A percentile compares a stretch with the other conserved stretches of the same genome.
Evolutionary conservation across 331 rosid species (phyloP).

Genomic region (Saraca asoca): DNA sequence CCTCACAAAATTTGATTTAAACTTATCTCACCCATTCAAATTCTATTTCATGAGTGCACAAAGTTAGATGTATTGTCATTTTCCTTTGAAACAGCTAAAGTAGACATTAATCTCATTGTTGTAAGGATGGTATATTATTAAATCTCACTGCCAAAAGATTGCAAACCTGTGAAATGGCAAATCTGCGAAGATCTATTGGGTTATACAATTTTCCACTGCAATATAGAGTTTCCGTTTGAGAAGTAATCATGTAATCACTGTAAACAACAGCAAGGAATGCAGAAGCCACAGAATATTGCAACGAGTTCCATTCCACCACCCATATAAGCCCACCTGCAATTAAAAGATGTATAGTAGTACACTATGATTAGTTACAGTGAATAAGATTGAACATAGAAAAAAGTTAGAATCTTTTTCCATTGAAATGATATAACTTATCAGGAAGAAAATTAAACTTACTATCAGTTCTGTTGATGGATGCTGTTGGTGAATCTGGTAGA

Average conservation of each 20-base stretch:
- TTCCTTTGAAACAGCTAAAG: too few relatives aligned
- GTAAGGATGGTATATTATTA: constrained; percentile 11
- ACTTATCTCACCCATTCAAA: too few relatives aligned
- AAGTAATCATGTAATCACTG: constrained; percentile 67
- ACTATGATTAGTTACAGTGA: not conserved
- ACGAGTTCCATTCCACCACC: constrained; percentile 53
- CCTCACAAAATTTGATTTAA: too few relatives aligned
- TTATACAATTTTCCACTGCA: constrained; percentile 51
- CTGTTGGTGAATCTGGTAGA: constrained; percentile 71
- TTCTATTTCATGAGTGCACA: too few relatives aligned
- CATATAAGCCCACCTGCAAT: constrained; percentile 65
- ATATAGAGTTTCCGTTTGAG: constrained; percentile 50
- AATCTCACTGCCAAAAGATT: constrained; percentile 12
- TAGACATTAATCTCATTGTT: too few relatives aligned
- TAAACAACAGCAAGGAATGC: constrained; percentile 67
- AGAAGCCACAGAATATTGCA: constrained; percentile 65
- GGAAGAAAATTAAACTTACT: constrained; percentile 42
- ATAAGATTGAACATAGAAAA: not conserved
- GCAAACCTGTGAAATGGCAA: constrained; percentile 63
- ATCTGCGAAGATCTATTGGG: constrained; percentile 58
- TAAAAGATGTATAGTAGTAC: constrained; percentile 7
- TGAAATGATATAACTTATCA: constrained; percentile 6
- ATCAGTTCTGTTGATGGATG: constrained; percentile 56
- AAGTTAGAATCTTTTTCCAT: not conserved
- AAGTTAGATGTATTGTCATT: too few relatives aligned